Conservation (phyloP, 163 green algal species). For the Chloromonas sp. region DNA sequence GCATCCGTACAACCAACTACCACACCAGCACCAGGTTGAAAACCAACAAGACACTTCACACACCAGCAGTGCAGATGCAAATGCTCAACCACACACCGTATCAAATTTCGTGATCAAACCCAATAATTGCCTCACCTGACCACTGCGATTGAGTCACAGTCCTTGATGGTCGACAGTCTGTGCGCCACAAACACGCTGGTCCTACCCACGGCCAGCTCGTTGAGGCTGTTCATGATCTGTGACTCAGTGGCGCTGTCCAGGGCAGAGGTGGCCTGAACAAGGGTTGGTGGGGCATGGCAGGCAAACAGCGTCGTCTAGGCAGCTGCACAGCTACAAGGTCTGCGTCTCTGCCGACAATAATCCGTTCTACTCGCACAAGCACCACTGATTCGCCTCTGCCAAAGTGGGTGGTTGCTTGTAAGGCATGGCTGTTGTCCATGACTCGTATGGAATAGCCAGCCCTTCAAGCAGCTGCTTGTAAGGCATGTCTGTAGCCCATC, state of each 20-base stretch:
- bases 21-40: conserved; percentile 54
- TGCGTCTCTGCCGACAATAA: neutral
- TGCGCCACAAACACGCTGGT: conserved; percentile 81
- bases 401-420: too few relatives aligned
- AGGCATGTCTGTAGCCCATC: too few relatives aligned
- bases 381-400: too few relatives aligned
- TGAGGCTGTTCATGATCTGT: conserved; percentile 59
- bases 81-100: too few relatives aligned
- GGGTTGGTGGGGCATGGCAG: neutral
- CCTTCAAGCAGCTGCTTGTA: too few relatives aligned
- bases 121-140: conserved; percentile 21
- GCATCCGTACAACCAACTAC: neutral
- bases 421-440: too few relatives aligned
- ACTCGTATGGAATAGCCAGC: too few relatives aligned
- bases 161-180: conserved; percentile 71
- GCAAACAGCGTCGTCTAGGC: neutral
- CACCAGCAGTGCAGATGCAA: conserved; percentile 69
- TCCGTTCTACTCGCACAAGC: too few relatives aligned
- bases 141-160: conserved; percentile 67
- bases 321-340: neutral
- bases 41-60: conserved; percentile 76
- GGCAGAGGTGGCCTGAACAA: conserved; percentile 76
- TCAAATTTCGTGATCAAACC: too few relatives aligned
- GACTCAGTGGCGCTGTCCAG: conserved; percentile 83
- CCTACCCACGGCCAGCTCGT: conserved; percentile 52